Evolutionary conservation across 2,329 filamentous ascomycete species (phyloP).

Genomic region (Penicillium sp.): DNA sequence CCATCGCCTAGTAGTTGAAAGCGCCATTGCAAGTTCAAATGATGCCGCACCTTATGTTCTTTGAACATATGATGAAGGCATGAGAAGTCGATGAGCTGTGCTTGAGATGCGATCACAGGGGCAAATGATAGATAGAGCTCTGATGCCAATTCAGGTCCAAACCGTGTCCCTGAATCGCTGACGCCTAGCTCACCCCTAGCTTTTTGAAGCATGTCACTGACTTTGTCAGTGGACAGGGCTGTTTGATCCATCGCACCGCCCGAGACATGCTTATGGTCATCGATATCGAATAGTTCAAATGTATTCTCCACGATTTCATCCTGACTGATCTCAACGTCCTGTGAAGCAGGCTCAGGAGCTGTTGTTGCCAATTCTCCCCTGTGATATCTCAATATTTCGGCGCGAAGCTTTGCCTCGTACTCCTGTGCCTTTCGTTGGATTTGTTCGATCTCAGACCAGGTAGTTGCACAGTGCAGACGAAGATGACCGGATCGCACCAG

Average conservation of each 20-base stretch:
- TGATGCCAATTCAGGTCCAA: slow-evolving; percentile 45
- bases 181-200: slow-evolving; percentile 20
- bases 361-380: slow-evolving; percentile 28
- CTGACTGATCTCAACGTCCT: background rate
- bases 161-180: slow-evolving; percentile 16
- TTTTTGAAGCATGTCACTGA: slow-evolving; percentile 31
- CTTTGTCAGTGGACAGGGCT: slow-evolving; percentile 28
- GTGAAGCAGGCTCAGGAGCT: background rate
- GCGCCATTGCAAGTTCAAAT: slow-evolving; percentile 72
- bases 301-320: slow-evolving; percentile 18
- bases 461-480: slow-evolving; percentile 66
- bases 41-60: slow-evolving; percentile 67
- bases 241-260: slow-evolving; percentile 25
- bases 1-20: slow-evolving; percentile 87
- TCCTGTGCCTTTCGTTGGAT: slow-evolving; percentile 61
- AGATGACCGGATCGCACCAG: slow-evolving; percentile 55
- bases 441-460: slow-evolving; percentile 67
- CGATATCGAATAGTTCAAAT: slow-evolving; percentile 39
- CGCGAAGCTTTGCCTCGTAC: slow-evolving; percentile 38
- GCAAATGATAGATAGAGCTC: slow-evolving; percentile 71
- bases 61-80: slow-evolving; percentile 76
- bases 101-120: slow-evolving; percentile 71
- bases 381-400: slow-evolving; percentile 42
- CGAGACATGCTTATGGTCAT: slow-evolving; percentile 26
- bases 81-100: slow-evolving; percentile 72